A percentile compares a stretch with the other conserved stretches of the same genome.
Conservation (phyloP, 2,329 filamentous ascomycete genomes). For the Fusarium sp. region DNA sequence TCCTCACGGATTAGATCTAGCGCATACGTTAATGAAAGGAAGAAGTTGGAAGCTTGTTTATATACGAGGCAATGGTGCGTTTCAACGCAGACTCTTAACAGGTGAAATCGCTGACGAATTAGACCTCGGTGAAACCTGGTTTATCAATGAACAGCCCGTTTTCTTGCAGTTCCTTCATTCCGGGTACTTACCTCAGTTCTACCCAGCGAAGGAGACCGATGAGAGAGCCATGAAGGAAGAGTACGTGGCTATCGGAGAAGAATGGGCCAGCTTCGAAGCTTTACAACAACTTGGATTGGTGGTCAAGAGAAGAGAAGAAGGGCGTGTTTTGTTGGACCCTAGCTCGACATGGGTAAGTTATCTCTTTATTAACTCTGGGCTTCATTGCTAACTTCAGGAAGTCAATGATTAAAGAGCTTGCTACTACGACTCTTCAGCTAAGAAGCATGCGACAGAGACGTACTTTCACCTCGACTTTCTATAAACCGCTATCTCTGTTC, state of each 20-base stretch:
- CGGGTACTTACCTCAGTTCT: constrained; percentile 19
- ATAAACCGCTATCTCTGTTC: constrained; percentile 7
- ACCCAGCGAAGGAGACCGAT: not conserved
- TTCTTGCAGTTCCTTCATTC: constrained; percentile 30
- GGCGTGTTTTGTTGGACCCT: constrained; percentile 4
- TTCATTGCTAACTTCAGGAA: not conserved
- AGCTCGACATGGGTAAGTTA: constrained; percentile 12
- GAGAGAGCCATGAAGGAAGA: constrained; percentile 3
- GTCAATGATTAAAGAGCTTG: constrained; percentile 25
- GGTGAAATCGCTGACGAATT: not conserved
- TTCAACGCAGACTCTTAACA: fast-evolving
- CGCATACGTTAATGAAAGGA: constrained; percentile 9
- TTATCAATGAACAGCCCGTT: constrained; percentile 17
- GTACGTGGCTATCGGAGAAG: constrained; percentile 18
- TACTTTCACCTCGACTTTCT: constrained; percentile 7
- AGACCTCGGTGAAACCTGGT: constrained; percentile 30
- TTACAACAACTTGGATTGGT: constrained; percentile 6
- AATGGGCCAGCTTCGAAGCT: constrained; percentile 26
- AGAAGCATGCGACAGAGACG: constrained; percentile 27
- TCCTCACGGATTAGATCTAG: constrained; percentile 8
- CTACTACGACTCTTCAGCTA: constrained; percentile 11
- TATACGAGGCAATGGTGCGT: constrained; percentile 21
- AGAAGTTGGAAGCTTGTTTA: constrained; percentile 9
- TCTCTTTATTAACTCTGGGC: fast-evolving
- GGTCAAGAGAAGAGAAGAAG: constrained; percentile 4